Conservation (phyloP, 805 yeast genomes). For the Myxozyma lipomycoides region DNA sequence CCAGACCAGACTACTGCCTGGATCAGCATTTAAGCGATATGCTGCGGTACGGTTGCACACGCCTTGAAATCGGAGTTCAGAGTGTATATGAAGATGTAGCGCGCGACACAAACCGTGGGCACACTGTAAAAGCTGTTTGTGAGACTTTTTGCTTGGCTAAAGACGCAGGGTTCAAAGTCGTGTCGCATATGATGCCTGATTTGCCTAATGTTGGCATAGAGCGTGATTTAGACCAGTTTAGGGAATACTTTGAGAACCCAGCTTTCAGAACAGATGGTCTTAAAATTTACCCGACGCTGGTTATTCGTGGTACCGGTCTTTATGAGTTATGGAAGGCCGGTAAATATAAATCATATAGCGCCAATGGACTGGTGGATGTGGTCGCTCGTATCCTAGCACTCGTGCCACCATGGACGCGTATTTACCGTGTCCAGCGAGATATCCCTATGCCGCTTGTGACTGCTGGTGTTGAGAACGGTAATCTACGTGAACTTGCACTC, state of each 20-base stretch:
- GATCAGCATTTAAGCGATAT: constrained; percentile 92
- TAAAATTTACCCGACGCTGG: constrained; percentile 91
- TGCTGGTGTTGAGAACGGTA: constrained; percentile 97
- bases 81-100: constrained; percentile 98
- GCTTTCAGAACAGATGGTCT: constrained; percentile 95
- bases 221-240: constrained; percentile 91
- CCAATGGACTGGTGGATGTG: constrained; percentile 86
- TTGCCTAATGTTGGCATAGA: constrained; percentile 98
- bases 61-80: constrained; percentile 96
- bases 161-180: constrained; percentile 97
- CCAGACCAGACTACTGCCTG: constrained; percentile 97
- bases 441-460: constrained; percentile 98
- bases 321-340: constrained; percentile 98
- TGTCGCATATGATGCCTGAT: constrained; percentile 99
- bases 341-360: constrained; percentile 87
- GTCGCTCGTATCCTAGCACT: constrained; percentile 94
- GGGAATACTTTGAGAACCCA: constrained; percentile 95
- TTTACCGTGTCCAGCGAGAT: constrained; percentile 96
- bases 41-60: constrained; percentile 94
- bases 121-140: constrained; percentile 92
- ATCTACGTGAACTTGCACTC: constrained; percentile 86
- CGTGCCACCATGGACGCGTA: constrained; percentile 99
- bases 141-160: constrained; percentile 95
- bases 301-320: constrained; percentile 93
- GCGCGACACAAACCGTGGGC: constrained; percentile 96